Conservation (phyloP, 2,329 filamentous ascomycete genomes). For the Diaporthe sp. region DNA sequence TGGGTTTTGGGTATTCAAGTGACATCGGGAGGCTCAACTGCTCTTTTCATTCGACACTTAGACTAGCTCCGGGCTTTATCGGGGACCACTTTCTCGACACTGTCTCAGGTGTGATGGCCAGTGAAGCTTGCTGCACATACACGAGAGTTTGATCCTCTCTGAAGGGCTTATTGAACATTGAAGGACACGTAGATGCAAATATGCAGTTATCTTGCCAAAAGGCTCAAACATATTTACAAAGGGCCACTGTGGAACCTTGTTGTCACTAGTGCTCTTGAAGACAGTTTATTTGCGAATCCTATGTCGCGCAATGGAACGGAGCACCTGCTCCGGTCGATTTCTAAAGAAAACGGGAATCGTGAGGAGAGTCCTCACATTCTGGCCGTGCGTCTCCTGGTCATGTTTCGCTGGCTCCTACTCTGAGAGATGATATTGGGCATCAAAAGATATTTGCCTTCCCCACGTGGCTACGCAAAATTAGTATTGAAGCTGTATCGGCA, state of each 20-base stretch:
- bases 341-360: too few species aligned
- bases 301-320: neutral
- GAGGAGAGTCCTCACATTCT: too few species aligned
- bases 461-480: too few species aligned
- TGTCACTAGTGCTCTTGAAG: neutral
- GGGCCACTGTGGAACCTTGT: neutral
- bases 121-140: neutral
- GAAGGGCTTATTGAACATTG: neutral
- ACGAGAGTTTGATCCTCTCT: neutral
- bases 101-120: neutral
- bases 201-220: neutral
- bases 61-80: neutral
- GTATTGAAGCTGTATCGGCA: neutral
- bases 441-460: neutral
- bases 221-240: neutral
- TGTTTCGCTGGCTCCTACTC: neutral
- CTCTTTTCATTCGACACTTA: neutral
- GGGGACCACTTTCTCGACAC: neutral
- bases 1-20: neutral
- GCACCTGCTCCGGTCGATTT: too few species aligned
- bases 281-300: too few species aligned
- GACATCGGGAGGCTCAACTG: neutral
- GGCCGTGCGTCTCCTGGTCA: neutral
- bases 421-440: neutral
- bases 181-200: neutral